Percentiles rank a stretch among this genome's conserved stretches.
These are phyloP conservation scores for Fusarium burgessii DNA, from an alignment of 2,329 filamentous ascomycete species.

Conservation along the genomic window DNA sequence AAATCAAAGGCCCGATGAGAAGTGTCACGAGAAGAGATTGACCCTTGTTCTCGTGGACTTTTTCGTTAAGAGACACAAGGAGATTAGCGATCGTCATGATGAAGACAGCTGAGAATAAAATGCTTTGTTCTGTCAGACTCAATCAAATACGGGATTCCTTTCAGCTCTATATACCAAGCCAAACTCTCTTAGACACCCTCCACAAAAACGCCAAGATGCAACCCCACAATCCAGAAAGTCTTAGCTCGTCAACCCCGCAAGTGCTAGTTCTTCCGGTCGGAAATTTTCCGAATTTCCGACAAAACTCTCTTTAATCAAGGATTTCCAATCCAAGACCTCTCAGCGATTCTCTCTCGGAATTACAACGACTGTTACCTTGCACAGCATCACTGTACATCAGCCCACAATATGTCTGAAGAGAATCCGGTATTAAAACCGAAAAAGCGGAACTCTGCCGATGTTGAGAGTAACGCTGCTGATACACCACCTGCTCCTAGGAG, in stretches of 20 bases:
- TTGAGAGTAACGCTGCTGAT: not conserved
- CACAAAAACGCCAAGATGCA: not conserved
- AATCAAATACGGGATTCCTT: not conserved
- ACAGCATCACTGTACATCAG: not conserved
- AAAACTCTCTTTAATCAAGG: not conserved
- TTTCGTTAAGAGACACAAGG: conserved; percentile 34
- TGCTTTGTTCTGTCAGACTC: not conserved
- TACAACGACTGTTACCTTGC: not conserved
- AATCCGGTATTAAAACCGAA: conserved; percentile 16
- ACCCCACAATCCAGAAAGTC: not conserved
- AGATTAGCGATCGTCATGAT: conserved; percentile 47
- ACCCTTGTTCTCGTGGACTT: conserved; percentile 39
- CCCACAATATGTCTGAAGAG: not conserved
- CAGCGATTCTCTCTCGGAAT: conserved; percentile 17
- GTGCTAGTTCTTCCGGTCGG: conserved; percentile 5
- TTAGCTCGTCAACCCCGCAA: not conserved
- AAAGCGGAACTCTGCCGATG: conserved; percentile 30
- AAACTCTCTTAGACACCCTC: not conserved
- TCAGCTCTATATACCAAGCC: not conserved
- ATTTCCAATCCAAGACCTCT: conserved; percentile 4
- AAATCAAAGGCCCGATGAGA: conserved; percentile 54
- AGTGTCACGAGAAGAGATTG: conserved; percentile 40
- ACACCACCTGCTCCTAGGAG: conserved; percentile 13
- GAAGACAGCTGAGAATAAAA: not conserved
- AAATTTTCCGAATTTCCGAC: conserved; percentile 33